Conservation (phyloP, 176 grass and related monocot species). For the Leersia perrieri region DNA sequence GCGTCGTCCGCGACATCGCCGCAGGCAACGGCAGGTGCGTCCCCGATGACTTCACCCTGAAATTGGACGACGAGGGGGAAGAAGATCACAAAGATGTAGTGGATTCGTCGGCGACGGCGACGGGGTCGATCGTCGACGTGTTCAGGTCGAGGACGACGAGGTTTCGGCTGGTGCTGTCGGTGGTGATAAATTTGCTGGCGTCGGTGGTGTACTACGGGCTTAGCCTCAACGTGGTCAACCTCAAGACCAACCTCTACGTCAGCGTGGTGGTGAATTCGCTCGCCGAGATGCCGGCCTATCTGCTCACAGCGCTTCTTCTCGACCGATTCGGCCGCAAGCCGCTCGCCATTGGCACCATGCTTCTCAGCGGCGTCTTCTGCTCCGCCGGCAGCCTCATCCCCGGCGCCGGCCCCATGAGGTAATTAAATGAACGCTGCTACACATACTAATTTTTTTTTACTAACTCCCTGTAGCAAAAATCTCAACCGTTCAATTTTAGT, state of each 20-base stretch:
- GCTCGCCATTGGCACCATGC: slow-evolving; percentile 59
- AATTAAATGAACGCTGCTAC: too few relatives aligned
- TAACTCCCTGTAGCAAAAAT: too few relatives aligned
- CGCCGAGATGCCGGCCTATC: slow-evolving; percentile 66
- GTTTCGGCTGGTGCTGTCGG: slow-evolving; percentile 46
- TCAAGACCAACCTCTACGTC: slow-evolving; percentile 81
- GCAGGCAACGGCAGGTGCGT: slow-evolving; percentile 44
- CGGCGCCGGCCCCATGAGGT: slow-evolving; percentile 34
- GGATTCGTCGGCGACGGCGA: neutral
- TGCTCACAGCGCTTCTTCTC: slow-evolving; percentile 57
- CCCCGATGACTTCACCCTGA: slow-evolving; percentile 40
- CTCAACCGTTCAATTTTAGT: too few relatives aligned
- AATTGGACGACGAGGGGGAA: slow-evolving; percentile 52
- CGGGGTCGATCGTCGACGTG: slow-evolving; percentile 71
- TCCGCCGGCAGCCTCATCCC: slow-evolving; percentile 38
- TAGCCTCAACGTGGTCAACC: slow-evolving; percentile 88
- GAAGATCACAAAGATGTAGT: neutral
- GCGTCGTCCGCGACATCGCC: slow-evolving; percentile 51
- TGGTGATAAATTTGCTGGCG: slow-evolving; percentile 55
- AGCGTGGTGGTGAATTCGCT: slow-evolving; percentile 65
- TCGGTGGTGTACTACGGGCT: slow-evolving; percentile 81
- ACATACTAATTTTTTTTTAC: too few relatives aligned
- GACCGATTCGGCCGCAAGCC: slow-evolving; percentile 56
- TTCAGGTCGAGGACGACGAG: slow-evolving; percentile 55
- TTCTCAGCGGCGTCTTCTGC: slow-evolving; percentile 69